These are phyloP conservation scores for Sugiyamaella chiloensis DNA, from an alignment of 805 yeast species.

Conservation along the genomic window DNA sequence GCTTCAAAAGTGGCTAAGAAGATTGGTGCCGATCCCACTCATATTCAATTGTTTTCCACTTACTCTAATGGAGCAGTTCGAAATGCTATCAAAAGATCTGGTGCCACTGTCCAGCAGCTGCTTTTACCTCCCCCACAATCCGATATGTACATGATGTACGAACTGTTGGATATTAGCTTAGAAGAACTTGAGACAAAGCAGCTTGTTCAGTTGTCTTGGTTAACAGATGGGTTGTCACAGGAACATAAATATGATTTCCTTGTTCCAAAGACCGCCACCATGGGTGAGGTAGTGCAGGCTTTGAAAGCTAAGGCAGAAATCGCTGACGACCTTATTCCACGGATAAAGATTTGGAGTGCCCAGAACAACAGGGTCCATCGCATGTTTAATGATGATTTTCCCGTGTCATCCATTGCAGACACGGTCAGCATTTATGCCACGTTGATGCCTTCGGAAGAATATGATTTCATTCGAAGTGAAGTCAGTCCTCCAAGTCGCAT, in stretches of 20 bases:
- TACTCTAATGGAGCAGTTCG: slow-evolving; percentile 50
- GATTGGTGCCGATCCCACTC: slow-evolving; percentile 54
- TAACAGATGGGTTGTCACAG: slow-evolving; percentile 67
- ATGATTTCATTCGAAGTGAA: slow-evolving; percentile 26
- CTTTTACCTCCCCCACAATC: slow-evolving; percentile 23
- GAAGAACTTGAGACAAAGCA: slow-evolving; percentile 75
- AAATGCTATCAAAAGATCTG: slow-evolving; percentile 34
- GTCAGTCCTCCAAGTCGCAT: slow-evolving; percentile 38
- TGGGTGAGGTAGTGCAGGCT: slow-evolving; percentile 52
- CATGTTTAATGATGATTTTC: slow-evolving; percentile 35
- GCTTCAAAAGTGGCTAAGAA: slow-evolving; percentile 57
- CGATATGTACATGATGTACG: slow-evolving; percentile 56
- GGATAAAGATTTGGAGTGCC: slow-evolving; percentile 35
- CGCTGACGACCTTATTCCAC: slow-evolving; percentile 39
- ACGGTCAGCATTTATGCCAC: slow-evolving; percentile 45
- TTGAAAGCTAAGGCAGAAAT: slow-evolving; percentile 55
- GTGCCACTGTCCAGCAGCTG: slow-evolving; percentile 37
- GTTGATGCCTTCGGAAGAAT: slow-evolving; percentile 41
- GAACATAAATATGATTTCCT: slow-evolving; percentile 66
- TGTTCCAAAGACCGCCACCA: slow-evolving; percentile 59
- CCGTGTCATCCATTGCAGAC: slow-evolving; percentile 41
- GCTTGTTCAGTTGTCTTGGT: slow-evolving; percentile 64
- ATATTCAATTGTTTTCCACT: slow-evolving; percentile 63
- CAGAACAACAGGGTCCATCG: slow-evolving; percentile 30
- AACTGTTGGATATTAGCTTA: slow-evolving; percentile 69